These are phyloP conservation scores for Quercus alba DNA, from an alignment of 306 rosid species.

Conservation along the genomic window DNA sequence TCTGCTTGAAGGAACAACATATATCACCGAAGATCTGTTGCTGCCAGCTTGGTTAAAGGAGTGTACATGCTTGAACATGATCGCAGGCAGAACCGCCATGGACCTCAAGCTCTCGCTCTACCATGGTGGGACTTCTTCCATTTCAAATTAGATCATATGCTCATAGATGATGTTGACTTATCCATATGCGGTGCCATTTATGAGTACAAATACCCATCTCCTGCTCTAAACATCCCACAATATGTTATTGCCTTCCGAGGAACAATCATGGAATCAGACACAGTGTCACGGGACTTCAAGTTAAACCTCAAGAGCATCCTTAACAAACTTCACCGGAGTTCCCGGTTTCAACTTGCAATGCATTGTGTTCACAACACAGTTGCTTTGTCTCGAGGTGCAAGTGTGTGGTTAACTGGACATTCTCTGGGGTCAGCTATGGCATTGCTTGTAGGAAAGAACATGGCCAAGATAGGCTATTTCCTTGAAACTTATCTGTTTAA, in stretches of 20 bases:
- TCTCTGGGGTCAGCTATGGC: constrained; percentile 38
- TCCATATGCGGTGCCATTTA: constrained; percentile 18
- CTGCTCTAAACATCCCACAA: constrained; percentile 5
- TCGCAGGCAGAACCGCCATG: constrained; percentile 10
- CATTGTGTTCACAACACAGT: background rate
- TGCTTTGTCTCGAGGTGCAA: background rate
- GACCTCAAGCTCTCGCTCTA: constrained; percentile 8
- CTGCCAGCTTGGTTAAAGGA: constrained; percentile 26
- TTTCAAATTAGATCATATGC: constrained; percentile 1
- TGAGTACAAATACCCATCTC: background rate
- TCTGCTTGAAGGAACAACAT: constrained; percentile 5
- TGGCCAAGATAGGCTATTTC: constrained; percentile 17
- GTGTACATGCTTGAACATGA: constrained; percentile 8
- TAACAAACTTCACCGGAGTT: constrained; percentile 11
- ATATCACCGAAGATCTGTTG: constrained; percentile 14
- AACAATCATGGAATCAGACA: background rate
- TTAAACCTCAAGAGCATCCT: background rate
- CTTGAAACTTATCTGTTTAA: constrained; percentile 28
- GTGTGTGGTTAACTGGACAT: constrained; percentile 36
- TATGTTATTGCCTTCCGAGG: constrained; percentile 32
- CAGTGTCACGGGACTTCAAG: background rate
- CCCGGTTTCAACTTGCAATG: constrained; percentile 13
- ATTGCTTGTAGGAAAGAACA: constrained; percentile 21
- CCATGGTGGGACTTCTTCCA: constrained; percentile 31
- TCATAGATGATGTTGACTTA: constrained; percentile 3